Percentiles rank a stretch among this genome's conserved stretches.
phyloP scores from a whole-genome alignment of 108 stramenopile species.

The Nitzschia sp. region DNA sequence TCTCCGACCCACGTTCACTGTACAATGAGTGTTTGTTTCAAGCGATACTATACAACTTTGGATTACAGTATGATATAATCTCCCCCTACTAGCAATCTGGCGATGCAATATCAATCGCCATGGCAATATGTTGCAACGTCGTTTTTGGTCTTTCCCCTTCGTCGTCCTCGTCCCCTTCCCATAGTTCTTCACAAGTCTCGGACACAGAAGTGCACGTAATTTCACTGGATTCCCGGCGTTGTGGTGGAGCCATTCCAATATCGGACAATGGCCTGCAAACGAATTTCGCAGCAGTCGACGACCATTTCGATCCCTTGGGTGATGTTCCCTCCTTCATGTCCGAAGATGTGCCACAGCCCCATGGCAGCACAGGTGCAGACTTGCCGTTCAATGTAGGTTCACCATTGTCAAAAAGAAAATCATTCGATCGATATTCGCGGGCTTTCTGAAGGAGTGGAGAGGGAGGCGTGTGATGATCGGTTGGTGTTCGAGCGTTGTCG shows the following conservation, averaged over 20 bases:
- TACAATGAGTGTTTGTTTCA: too few relatives aligned
- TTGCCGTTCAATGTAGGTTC: not conserved
- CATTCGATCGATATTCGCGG: not conserved
- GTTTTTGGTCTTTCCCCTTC: too few relatives aligned
- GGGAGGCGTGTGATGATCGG: not conserved
- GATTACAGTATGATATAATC: too few relatives aligned
- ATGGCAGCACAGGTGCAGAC: not conserved
- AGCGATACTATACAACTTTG: too few relatives aligned
- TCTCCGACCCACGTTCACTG: too few relatives aligned
- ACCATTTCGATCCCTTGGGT: not conserved
- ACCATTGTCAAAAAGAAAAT: not conserved
- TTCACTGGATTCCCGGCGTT: not conserved
- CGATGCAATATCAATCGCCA: too few relatives aligned
- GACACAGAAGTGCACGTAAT: too few relatives aligned
- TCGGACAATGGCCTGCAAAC: too few relatives aligned
- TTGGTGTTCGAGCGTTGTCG: slow-evolving; percentile 4
- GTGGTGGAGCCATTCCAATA: not conserved
- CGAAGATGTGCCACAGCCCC: not conserved
- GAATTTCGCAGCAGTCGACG: not conserved
- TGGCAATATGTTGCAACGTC: too few relatives aligned
- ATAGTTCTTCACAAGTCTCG: too few relatives aligned
- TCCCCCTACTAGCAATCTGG: too few relatives aligned
- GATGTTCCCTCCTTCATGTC: not conserved
- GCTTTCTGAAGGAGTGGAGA: not conserved
- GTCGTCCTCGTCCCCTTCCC: too few relatives aligned